Evolutionary conservation across 257 asterid genomes (phyloP).

Genomic region (Solanum appendiculatum): DNA sequence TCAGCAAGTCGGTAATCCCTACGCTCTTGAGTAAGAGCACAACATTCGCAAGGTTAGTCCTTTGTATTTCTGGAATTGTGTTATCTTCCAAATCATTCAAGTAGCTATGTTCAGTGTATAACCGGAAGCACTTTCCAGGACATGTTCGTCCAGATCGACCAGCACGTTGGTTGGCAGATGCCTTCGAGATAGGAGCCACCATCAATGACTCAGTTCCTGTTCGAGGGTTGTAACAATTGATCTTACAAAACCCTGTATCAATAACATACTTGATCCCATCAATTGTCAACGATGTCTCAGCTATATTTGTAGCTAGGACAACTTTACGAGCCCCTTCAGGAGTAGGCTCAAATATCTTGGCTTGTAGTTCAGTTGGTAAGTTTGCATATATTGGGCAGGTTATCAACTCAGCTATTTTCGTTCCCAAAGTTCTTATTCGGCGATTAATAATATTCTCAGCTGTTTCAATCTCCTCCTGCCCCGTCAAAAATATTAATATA

Average conservation of each 20-base stretch:
- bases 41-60: slow-evolving; percentile 63
- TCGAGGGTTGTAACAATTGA: slow-evolving; percentile 67
- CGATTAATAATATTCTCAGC: slow-evolving; percentile 1
- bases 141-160: slow-evolving; percentile 82
- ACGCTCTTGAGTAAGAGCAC: slow-evolving; percentile 65
- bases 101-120: slow-evolving; percentile 56
- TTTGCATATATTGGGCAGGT: slow-evolving; percentile 2
- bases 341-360: slow-evolving; percentile 7
- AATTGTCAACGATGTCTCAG: slow-evolving; percentile 55
- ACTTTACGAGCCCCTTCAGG: slow-evolving; percentile 18
- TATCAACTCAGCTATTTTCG: slow-evolving; percentile 1
- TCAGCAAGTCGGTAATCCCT: slow-evolving; percentile 58
- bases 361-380: slow-evolving; percentile 1
- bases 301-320: slow-evolving; percentile 10
- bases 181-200: slow-evolving; percentile 64
- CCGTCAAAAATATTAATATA: slow-evolving; percentile 53
- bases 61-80: slow-evolving; percentile 66
- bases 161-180: slow-evolving; percentile 71
- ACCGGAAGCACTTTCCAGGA: slow-evolving; percentile 64
- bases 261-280: slow-evolving; percentile 75
- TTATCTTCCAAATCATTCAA: slow-evolving; percentile 53
- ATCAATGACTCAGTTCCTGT: slow-evolving; percentile 63
- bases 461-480: slow-evolving; percentile 25
- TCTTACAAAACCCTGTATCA: slow-evolving; percentile 72
- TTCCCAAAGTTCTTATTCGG: not conserved